Conservation (phyloP, 805 yeast genomes). For the Scheffersomyces ergatensis region DNA sequence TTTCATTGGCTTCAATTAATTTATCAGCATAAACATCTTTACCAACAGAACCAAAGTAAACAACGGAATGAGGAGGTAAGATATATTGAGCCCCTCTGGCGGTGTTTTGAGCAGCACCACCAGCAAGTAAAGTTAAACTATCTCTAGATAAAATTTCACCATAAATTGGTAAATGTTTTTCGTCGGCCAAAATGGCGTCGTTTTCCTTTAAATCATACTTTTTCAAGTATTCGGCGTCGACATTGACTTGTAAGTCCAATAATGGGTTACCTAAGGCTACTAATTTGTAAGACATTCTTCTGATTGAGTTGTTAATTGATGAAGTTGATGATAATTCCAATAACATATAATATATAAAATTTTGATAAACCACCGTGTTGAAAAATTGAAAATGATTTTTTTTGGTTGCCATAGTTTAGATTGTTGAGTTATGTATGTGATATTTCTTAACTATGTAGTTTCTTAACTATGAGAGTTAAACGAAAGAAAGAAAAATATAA, state of each 20-base stretch:
- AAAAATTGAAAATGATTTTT: no score
- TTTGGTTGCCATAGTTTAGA: no score
- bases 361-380: no score
- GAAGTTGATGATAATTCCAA: no score
- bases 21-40: slow-evolving; percentile 82
- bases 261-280: slow-evolving; percentile 93
- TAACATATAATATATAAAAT: no score
- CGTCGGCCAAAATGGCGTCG: slow-evolving; percentile 89
- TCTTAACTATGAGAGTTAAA: no score
- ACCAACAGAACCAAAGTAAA: slow-evolving; percentile 96
- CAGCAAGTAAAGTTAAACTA: slow-evolving; percentile 77
- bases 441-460: no score
- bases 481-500: no score
- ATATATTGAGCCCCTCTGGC: slow-evolving; percentile 98
- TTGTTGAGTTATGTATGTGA: no score
- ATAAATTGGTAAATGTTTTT: slow-evolving; percentile 80
- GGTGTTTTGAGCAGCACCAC: slow-evolving; percentile 99
- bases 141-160: slow-evolving; percentile 67
- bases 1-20: slow-evolving; percentile 75
- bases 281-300: slow-evolving; percentile 57
- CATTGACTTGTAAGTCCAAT: slow-evolving; percentile 81
- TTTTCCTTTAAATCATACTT: slow-evolving; percentile 85
- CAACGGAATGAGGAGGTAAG: slow-evolving; percentile 77
- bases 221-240: slow-evolving; percentile 61
- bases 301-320: slow-evolving; percentile 1